These are phyloP conservation scores for Daldinia vernicosa DNA, from an alignment of 495 filamentous ascomycete species.

Conservation along the genomic window DNA sequence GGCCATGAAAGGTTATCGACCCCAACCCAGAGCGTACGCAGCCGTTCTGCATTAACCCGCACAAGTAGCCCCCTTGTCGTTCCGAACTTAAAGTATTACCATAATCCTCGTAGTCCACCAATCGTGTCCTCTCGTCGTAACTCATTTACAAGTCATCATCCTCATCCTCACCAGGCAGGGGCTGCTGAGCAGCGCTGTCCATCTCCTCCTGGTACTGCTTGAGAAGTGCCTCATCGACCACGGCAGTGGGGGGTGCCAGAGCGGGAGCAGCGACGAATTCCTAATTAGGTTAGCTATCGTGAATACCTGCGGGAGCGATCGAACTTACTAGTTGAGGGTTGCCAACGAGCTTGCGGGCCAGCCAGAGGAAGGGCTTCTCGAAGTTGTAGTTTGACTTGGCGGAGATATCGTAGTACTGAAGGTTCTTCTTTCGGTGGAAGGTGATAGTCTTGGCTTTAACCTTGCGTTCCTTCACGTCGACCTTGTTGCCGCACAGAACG, in stretches of 20 bases:
- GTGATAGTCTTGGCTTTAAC: slow-evolving; percentile 99
- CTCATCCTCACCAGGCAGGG: slow-evolving; percentile 96
- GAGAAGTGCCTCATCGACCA: slow-evolving; percentile 84
- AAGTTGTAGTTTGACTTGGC: slow-evolving; percentile 99
- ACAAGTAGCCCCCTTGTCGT: slow-evolving; percentile 33
- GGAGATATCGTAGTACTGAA: slow-evolving; percentile 99
- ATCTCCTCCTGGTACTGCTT: slow-evolving; percentile 88
- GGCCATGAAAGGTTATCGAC: slow-evolving; percentile 33
- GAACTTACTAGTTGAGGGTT: slow-evolving; percentile 82
- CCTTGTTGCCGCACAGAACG: slow-evolving; percentile 98
- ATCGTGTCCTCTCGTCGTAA: slow-evolving; percentile 14
- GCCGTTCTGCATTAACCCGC: slow-evolving; percentile 27
- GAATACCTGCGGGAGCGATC: neutral
- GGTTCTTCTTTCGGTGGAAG: slow-evolving; percentile 99
- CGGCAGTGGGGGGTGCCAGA: slow-evolving; percentile 90
- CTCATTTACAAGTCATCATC: slow-evolving; percentile 65
- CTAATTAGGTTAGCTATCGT: slow-evolving; percentile 55
- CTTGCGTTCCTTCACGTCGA: slow-evolving; percentile 99
- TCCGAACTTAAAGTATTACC: slow-evolving; percentile 38
- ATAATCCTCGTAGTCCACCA: slow-evolving; percentile 26
- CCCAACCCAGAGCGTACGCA: slow-evolving; percentile 27
- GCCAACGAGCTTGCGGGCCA: slow-evolving; percentile 97
- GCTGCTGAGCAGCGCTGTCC: slow-evolving; percentile 78
- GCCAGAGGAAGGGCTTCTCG: slow-evolving; percentile 99
- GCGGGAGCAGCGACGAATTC: slow-evolving; percentile 97